Evolutionary conservation across 192 early-diverging fungal species (phyloP), one percentile per base, ranked within the genome.

Genomic region (Backusella tuberculispora): DNA sequence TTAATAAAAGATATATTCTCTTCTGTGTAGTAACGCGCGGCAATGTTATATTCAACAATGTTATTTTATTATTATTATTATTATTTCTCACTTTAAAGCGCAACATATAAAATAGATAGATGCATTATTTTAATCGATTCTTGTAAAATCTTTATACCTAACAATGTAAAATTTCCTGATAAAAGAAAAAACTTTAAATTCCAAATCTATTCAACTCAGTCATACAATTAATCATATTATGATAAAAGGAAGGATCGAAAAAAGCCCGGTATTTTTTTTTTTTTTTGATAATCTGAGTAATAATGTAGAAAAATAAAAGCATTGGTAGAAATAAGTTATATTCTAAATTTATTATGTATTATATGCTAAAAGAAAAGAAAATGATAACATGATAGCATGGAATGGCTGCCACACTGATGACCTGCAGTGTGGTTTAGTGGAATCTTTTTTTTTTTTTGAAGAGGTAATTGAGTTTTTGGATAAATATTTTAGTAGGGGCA

Each of bases 401-500:
- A n/a, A 66, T 66, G 17, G 29, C 3, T 38, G 15, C 6, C 13
- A 40, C 38, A 66, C 17, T 66, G 38, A 38, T n/a, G 34, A 19
- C 38, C 34, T 21, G 14, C 64, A 66, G 17, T 15, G 64, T 40
- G 37, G 1, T 66, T 34, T 17, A 26, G 26, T 38, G 14, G 15
- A 38, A n/a, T 38, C 5, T 38, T 34, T 14, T 40, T 26, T 64
- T 1, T 38, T 66, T 34, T 38, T 34, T 9, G 17, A 24, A 38
- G 43, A 45, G 41, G 13, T 69, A 47, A 13, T 46, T 45, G 21
- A 43, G 24, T 4, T 69, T 46, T 60, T 60, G 53, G 53, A 19
- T 60, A 8, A 26, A 26, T 1, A 60, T 10, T 60, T 60, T 60
- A 60, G 53, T 60, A 60, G 26, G 53, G 53, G 13, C 68, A 69